These are phyloP conservation scores for Clausena lansium DNA, from an alignment of 345 rosid species.

Conservation along the genomic window DNA sequence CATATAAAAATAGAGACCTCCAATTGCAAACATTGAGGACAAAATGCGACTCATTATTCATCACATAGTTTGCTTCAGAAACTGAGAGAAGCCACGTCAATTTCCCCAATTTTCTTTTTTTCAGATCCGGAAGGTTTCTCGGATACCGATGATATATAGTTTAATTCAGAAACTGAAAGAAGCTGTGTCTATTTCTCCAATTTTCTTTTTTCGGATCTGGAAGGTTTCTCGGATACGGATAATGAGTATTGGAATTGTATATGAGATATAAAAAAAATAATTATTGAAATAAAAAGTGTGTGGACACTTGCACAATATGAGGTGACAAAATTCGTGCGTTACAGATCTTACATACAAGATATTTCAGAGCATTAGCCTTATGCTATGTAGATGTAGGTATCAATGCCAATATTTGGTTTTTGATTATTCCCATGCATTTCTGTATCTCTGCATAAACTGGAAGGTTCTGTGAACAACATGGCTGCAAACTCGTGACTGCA, in stretches of 20 bases:
- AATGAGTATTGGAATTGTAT: background rate
- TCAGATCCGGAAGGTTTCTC: background rate
- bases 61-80: background rate
- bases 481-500: constrained; percentile 72
- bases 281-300: background rate
- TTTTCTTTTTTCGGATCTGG: background rate
- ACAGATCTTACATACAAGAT: constrained; percentile 23
- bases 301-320: background rate
- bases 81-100: background rate
- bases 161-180: no score
- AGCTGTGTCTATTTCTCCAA: no score
- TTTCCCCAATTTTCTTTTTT: background rate
- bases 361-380: constrained; percentile 1
- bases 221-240: background rate
- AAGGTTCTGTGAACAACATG: constrained; percentile 71
- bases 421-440: constrained; percentile 80
- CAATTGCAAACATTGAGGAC: background rate
- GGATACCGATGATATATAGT: background rate
- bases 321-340: background rate
- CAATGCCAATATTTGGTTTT: constrained; percentile 65
- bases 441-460: constrained; percentile 80
- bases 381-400: constrained; percentile 36
- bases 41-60: background rate
- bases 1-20: no score
- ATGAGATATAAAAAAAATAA: background rate